Evolutionary conservation across 1,284 basidiomycete species (phyloP).

Genomic region (Coniophora puteana): DNA sequence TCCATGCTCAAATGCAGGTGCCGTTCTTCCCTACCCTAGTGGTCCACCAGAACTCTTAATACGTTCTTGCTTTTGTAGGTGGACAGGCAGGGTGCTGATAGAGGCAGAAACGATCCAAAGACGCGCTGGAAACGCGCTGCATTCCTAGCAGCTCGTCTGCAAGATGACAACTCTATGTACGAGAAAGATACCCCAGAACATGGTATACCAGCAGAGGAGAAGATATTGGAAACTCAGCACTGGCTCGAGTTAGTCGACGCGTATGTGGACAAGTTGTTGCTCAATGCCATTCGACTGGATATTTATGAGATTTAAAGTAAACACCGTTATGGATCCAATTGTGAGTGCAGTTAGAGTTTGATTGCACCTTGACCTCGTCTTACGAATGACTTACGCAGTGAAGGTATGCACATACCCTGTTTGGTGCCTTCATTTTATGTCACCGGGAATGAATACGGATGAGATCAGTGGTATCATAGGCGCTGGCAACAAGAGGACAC

Average conservation of each 20-base stretch:
- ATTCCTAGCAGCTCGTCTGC: constrained; percentile 38
- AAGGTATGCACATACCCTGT: constrained; percentile 27
- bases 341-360: constrained; percentile 29
- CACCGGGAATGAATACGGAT: neutral
- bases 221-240: constrained; percentile 55
- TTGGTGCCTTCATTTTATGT: too few relatives aligned
- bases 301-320: constrained; percentile 36
- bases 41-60: neutral
- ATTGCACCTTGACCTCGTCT: neutral
- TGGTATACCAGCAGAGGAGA: constrained; percentile 32
- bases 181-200: constrained; percentile 22
- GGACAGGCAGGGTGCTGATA: constrained; percentile 35
- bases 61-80: constrained; percentile 24
- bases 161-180: constrained; percentile 40
- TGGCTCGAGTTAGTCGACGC: constrained; percentile 68
- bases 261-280: constrained; percentile 25
- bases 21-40: constrained; percentile 6
- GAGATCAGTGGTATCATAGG: constrained; percentile 54
- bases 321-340: constrained; percentile 66
- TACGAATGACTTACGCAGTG: constrained; percentile 29
- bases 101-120: constrained; percentile 40
- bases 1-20: constrained; percentile 39
- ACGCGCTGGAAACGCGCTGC: constrained; percentile 45
- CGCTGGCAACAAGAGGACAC: constrained; percentile 64
- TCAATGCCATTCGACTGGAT: neutral